A percentile compares a stretch with the other conserved stretches of the same genome.
phyloP scores from a whole-genome alignment of 177 flowering plant species.

The Telopea speciosissima region DNA sequence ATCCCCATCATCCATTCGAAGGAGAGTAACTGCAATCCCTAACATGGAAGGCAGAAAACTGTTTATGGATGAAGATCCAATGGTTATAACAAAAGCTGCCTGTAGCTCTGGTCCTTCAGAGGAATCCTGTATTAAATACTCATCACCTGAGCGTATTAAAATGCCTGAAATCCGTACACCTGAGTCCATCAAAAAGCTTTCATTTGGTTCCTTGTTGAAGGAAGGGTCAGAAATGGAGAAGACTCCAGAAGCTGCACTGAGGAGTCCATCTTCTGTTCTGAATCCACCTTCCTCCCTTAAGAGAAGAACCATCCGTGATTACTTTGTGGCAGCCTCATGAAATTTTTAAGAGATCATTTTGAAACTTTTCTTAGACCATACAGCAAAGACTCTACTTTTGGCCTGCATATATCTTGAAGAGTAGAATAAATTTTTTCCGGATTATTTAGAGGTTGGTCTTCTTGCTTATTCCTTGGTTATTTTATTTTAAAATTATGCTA shows the following conservation, averaged over 20 bases:
- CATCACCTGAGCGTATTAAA: slow-evolving; percentile 17
- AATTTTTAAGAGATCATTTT: slow-evolving; percentile 1
- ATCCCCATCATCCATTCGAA: slow-evolving; percentile 46
- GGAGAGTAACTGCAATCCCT: slow-evolving; percentile 60
- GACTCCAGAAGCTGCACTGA: slow-evolving; percentile 38
- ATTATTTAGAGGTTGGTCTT: slow-evolving; percentile 4
- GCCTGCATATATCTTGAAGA: background rate
- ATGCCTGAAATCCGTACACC: slow-evolving; percentile 54
- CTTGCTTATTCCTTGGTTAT: background rate
- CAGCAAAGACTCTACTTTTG: background rate
- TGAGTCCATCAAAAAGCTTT: slow-evolving; percentile 33
- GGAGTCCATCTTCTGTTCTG: slow-evolving; percentile 87
- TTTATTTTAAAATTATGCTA: background rate
- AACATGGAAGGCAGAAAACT: slow-evolving; percentile 33
- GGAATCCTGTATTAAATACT: slow-evolving; percentile 5
- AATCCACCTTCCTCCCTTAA: slow-evolving; percentile 80
- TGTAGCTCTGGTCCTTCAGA: slow-evolving; percentile 14
- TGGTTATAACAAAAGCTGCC: slow-evolving; percentile 11
- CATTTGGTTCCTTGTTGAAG: slow-evolving; percentile 15
- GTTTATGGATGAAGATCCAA: slow-evolving; percentile 25
- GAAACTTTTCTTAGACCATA: background rate
- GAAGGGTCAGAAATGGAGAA: slow-evolving; percentile 27
- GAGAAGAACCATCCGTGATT: slow-evolving; percentile 80
- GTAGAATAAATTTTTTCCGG: background rate
- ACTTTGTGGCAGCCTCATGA: slow-evolving; percentile 50